Conservation (phyloP, 805 yeast species). For the Cyberlindnera petersonii region DNA sequence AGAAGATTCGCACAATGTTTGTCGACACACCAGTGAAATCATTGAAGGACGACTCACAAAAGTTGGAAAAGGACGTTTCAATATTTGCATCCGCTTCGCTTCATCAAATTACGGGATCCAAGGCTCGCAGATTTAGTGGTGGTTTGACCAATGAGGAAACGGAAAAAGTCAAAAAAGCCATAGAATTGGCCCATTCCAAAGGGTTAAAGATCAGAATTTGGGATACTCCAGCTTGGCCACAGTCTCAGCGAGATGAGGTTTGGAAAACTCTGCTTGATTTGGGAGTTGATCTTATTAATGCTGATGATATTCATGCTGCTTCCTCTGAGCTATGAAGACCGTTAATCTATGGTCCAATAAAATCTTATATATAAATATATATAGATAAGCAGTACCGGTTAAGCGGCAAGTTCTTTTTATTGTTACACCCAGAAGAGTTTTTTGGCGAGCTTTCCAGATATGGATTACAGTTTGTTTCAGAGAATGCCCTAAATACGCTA, state of each 20-base stretch:
- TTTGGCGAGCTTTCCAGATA: too few species aligned
- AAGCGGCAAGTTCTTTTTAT: too few species aligned
- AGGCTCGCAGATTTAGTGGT: conserved; percentile 8
- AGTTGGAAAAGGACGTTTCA: conserved; percentile 24
- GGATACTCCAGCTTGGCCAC: conserved; percentile 73
- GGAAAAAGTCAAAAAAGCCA: conserved; percentile 25
- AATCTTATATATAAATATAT: too few species aligned
- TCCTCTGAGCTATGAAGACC: conserved; percentile 8
- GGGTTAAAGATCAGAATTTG: conserved; percentile 60
- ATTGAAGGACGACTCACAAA: conserved; percentile 3
- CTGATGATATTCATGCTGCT: conserved; percentile 52
- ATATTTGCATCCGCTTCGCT: conserved; percentile 44
- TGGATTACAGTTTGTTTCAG: too few species aligned
- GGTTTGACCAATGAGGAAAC: conserved; percentile 35
- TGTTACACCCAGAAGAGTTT: too few species aligned
- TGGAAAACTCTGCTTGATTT: conserved; percentile 45
- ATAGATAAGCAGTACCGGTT: too few species aligned
- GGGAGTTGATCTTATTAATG: conserved; percentile 58
- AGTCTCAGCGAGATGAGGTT: conserved; percentile 37
- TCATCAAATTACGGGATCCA: conserved; percentile 17
- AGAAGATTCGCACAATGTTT: conserved; percentile 14
- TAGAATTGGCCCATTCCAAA: conserved; percentile 41
- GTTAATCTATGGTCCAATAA: too few species aligned
- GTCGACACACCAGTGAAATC: conserved; percentile 42
- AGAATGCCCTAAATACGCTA: too few species aligned